Conservation (phyloP, 768 basidiomycete species). For the Fistulinella prunicolor region DNA sequence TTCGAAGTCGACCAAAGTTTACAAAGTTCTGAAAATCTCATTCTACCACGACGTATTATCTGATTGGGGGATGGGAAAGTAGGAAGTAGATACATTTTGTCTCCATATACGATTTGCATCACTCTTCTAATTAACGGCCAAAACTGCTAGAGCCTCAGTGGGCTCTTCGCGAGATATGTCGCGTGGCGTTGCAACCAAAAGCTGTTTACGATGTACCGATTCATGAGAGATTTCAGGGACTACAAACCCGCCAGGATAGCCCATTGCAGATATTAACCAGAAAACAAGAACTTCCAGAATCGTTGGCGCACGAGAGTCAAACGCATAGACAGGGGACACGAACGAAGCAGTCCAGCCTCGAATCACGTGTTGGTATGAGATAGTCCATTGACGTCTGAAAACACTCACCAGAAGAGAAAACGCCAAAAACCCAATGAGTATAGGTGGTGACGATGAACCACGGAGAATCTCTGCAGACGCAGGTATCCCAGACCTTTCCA, state of each 20-base stretch:
- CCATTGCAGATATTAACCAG: conserved; percentile 57
- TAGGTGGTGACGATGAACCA: conserved; percentile 46
- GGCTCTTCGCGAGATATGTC: conserved; percentile 26
- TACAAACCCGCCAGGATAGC: conserved; percentile 30
- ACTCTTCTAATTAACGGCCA: conserved; percentile 7
- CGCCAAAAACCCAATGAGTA: conserved; percentile 42
- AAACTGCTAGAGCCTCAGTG: conserved; percentile 18
- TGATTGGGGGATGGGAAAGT: background rate
- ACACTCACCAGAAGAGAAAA: conserved; percentile 38
- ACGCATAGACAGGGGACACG: conserved; percentile 44
- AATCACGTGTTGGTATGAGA: conserved; percentile 2
- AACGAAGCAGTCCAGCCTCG: conserved; percentile 55
- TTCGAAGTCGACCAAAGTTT: too few relatives aligned
- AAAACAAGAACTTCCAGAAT: conserved; percentile 50
- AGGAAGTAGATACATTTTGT: background rate
- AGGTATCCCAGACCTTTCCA: conserved; percentile 39
- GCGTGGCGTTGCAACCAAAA: conserved; percentile 24
- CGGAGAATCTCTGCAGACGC: conserved; percentile 32
- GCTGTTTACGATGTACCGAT: conserved; percentile 16
- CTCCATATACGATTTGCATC: background rate
- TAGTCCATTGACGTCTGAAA: background rate
- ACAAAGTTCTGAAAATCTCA: too few relatives aligned
- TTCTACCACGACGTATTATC: too few relatives aligned
- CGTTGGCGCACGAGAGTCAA: conserved; percentile 42
- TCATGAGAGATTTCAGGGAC: conserved; percentile 27